Evolutionary conservation across 1,284 basidiomycete genomes (phyloP).

Genomic region (Coniferiporia weirii): DNA sequence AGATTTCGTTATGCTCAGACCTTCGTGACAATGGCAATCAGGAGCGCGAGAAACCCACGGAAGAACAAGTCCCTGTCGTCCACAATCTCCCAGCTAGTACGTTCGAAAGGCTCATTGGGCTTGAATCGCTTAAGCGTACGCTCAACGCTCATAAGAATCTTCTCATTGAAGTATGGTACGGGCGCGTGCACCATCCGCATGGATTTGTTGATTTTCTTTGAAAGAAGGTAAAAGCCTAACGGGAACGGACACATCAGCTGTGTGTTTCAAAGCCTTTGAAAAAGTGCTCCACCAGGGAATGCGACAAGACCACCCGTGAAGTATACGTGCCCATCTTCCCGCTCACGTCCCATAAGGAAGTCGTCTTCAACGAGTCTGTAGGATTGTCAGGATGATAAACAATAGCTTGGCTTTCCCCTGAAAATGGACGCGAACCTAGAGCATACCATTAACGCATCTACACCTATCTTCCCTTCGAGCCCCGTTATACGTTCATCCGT

Average conservation of each 20-base stretch:
- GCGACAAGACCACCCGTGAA: slow-evolving; percentile 36
- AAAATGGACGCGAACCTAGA: slow-evolving; percentile 22
- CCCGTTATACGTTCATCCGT: slow-evolving; percentile 27
- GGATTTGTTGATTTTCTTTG: slow-evolving; percentile 34
- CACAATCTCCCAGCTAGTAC: slow-evolving; percentile 38
- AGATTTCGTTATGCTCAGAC: too few species aligned
- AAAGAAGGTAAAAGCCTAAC: slow-evolving; percentile 34
- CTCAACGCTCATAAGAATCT: slow-evolving; percentile 36
- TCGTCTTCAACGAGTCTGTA: slow-evolving; percentile 35
- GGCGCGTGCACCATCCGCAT: slow-evolving; percentile 30
- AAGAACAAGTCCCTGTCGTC: slow-evolving; percentile 34
- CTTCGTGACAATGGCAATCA: too few species aligned
- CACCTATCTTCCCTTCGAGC: slow-evolving; percentile 23
- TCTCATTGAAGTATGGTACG: slow-evolving; percentile 39
- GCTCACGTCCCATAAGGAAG: slow-evolving; percentile 36
- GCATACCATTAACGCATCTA: slow-evolving; percentile 30
- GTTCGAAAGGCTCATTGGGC: slow-evolving; percentile 35
- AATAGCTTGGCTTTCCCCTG: background rate
- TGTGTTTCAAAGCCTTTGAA: too few species aligned
- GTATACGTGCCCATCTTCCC: slow-evolving; percentile 34
- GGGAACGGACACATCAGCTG: too few species aligned
- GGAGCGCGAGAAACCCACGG: slow-evolving; percentile 23
- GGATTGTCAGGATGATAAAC: background rate
- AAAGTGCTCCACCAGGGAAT: slow-evolving; percentile 28
- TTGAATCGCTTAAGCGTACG: slow-evolving; percentile 35